Evolutionary conservation across 768 basidiomycete species (phyloP), one percentile per base, ranked within the genome.

Genomic region (Trametes coccinea): DNA sequence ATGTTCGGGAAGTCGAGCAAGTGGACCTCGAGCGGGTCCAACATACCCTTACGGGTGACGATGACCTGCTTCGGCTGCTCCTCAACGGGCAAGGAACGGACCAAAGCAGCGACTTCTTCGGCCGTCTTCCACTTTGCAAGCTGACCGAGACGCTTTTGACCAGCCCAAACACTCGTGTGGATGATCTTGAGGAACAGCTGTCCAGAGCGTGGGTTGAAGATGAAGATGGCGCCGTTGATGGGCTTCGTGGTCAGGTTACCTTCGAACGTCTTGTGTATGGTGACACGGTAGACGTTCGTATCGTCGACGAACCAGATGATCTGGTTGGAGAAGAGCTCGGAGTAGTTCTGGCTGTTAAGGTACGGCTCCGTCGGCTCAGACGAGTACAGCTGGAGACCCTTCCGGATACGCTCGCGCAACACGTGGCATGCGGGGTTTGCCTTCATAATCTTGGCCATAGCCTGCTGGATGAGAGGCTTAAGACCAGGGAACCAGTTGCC

Each of bases 61-160:
- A 99, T 99, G 67, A 99, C 96, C 73, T 99, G 96, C 77, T 99
- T 99, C 8, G 97, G 97, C 75, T 99, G 97, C 77, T 99, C 97
- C 80, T 99, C 97, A 44, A 99, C 97, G n/a, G 97, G 97, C 13
- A 98, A 78, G 33, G 97, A 98, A 59, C 97, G 93, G 65, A 98
- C 91, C 68, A 98, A 77, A 0, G 97, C 97, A 39, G 97, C 97
- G 9, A 98, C 97, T 88, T 99, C 97, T 86, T 99, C 97, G 16
- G 97, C 97, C 5, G 96, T 98, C 79, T 97, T 97, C 95, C 97
- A 98, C 78, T 98, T 99, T 40, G 97, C 97, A 52, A 98, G 84
- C 76, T 99, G 97, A 59, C 97, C 97, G 51, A 99, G 86, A 89
- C 97, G 97, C 76, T 99, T 99, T 76, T 99, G 97, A 71, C 97